A percentile compares a stretch with the other conserved stretches of the same genome.
These are phyloP conservation scores for Boletus edulis DNA, from an alignment of 768 basidiomycete genomes.

Conservation along the genomic window DNA sequence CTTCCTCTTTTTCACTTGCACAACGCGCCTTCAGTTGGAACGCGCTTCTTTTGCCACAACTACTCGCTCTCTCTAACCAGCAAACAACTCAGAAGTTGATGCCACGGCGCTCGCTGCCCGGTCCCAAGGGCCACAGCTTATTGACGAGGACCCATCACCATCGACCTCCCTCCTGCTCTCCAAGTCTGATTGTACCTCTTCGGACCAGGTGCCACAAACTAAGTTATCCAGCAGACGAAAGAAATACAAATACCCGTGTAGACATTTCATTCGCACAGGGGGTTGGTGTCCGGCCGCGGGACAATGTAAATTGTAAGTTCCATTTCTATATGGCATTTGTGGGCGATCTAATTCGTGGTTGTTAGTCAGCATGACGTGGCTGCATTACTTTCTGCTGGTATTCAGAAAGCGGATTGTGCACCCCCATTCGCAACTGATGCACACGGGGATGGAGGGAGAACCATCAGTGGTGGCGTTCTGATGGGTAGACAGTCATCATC, in stretches of 20 bases:
- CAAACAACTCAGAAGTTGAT: neutral
- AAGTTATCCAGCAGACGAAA: slow-evolving; percentile 14
- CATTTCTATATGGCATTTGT: neutral
- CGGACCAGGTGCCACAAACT: slow-evolving; percentile 4
- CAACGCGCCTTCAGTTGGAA: slow-evolving; percentile 18
- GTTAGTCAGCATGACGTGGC: slow-evolving; percentile 23
- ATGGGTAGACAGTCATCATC: slow-evolving; percentile 14
- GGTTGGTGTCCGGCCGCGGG: slow-evolving; percentile 44
- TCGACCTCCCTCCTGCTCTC: slow-evolving; percentile 23
- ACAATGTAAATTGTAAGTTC: slow-evolving; percentile 41
- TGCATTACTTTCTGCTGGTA: slow-evolving; percentile 19
- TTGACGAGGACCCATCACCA: slow-evolving; percentile 22
- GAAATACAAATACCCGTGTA: slow-evolving; percentile 39
- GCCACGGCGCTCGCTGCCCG: neutral
- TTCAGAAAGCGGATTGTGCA: slow-evolving; percentile 5
- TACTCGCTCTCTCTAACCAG: slow-evolving; percentile 9
- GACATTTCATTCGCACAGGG: slow-evolving; percentile 40
- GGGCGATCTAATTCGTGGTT: neutral
- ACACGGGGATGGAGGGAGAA: slow-evolving; percentile 11
- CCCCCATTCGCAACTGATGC: slow-evolving; percentile 4
- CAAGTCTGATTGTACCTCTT: slow-evolving; percentile 16
- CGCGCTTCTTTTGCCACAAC: slow-evolving; percentile 13
- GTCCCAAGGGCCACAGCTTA: slow-evolving; percentile 4
- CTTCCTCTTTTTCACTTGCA: slow-evolving; percentile 15
- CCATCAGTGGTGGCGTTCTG: slow-evolving; percentile 27